Evolutionary conservation across 805 yeast genomes (phyloP).

Genomic region (Wickerhamiella domercqiae): DNA sequence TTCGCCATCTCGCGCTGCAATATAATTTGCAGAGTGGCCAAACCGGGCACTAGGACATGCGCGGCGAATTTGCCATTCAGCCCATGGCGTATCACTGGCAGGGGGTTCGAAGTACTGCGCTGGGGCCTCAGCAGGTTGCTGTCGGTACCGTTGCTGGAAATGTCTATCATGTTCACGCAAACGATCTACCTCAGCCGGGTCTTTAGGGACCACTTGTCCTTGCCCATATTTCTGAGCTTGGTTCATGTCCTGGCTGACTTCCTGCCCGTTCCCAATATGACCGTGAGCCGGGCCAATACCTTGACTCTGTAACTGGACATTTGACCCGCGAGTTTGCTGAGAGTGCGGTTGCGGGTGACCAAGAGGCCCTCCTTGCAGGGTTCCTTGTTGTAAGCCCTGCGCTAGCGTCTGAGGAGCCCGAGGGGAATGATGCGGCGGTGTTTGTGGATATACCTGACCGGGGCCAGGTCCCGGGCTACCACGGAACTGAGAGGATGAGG

Average conservation of each 20-base stretch:
- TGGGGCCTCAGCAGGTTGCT: conserved; percentile 3
- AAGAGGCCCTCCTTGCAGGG: neutral
- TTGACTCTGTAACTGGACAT: neutral
- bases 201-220: no score
- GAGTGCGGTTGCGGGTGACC: neutral
- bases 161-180: conserved; percentile 5
- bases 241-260: no score
- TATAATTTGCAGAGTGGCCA: conserved; percentile 73
- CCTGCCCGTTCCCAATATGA: no score
- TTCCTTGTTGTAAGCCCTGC: no score
- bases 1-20: conserved; percentile 66
- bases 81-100: conserved; percentile 23
- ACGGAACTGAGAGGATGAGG: no score
- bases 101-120: conserved; percentile 4
- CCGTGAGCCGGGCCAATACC: no score
- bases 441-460: no score
- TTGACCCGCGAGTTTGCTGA: neutral
- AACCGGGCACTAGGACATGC: conserved; percentile 86
- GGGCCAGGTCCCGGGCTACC: no score
- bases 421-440: no score
- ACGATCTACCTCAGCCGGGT: conserved; percentile 2
- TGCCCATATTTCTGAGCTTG: neutral
- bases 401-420: no score
- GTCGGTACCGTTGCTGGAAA: conserved; percentile 12
- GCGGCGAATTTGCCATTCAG: conserved; percentile 21